Percentiles rank a stretch among this genome's conserved stretches.
Conservation (phyloP, 192 early-diverging fungal species). For the Geosiphon pyriformis region DNA sequence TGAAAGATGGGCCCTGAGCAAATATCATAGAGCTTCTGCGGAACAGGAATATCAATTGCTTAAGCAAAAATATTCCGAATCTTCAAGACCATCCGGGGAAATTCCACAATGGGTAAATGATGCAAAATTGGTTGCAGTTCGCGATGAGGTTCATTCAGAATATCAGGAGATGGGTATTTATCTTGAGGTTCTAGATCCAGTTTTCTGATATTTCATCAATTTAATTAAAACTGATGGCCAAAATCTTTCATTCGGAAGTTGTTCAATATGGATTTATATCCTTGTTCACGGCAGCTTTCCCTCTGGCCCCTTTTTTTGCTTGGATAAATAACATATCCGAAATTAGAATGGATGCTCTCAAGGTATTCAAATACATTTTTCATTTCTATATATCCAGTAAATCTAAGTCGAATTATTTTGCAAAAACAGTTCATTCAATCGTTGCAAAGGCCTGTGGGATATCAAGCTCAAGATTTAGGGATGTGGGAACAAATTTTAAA, state of each 20-base stretch:
- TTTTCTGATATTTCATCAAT: background rate
- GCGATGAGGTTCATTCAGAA: constrained; percentile 22
- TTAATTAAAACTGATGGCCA: background rate
- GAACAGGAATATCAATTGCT: background rate
- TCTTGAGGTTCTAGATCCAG: background rate
- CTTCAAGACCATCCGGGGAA: constrained; percentile 3
- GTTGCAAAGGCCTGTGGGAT: constrained; percentile 33
- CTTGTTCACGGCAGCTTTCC: constrained; percentile 61
- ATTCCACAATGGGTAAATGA: constrained; percentile 47
- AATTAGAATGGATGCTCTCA: constrained; percentile 52
- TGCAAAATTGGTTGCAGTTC: constrained; percentile 13
- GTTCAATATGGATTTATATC: constrained; percentile 68
- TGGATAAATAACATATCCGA: constrained; percentile 54
- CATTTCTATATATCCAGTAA: background rate
- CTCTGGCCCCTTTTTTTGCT: constrained; percentile 64
- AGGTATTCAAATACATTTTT: constrained; percentile 25
- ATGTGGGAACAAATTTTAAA: constrained; percentile 37
- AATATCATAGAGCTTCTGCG: background rate
- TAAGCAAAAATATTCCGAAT: background rate
- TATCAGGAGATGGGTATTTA: constrained; percentile 33
- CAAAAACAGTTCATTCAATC: constrained; percentile 11
- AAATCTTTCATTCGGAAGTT: constrained; percentile 21
- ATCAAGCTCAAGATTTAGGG: constrained; percentile 39
- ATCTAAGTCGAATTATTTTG: background rate
- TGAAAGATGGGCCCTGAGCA: background rate